Conservation (phyloP, 2,329 filamentous ascomycete genomes). For the Penicillium janthinellum region DNA sequence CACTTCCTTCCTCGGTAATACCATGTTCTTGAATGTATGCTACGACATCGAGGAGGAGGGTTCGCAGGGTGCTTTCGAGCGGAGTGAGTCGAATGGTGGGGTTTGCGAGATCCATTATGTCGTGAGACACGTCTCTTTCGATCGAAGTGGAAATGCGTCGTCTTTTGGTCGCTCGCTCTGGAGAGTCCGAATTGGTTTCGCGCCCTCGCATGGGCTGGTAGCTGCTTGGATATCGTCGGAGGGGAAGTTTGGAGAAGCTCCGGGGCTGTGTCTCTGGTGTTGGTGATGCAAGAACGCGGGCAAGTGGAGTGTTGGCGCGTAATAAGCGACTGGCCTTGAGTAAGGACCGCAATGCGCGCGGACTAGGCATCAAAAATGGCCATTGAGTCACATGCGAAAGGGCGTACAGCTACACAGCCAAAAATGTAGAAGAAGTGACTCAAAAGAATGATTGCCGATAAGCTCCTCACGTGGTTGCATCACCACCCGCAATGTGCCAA, state of each 20-base stretch:
- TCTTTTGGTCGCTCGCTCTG: conserved; percentile 35
- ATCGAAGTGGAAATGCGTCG: conserved; percentile 32
- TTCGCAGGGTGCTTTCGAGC: conserved; percentile 70
- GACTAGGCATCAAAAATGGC: conserved; percentile 26
- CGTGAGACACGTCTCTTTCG: conserved; percentile 23
- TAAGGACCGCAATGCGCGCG: conserved; percentile 18
- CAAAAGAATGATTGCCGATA: conserved; percentile 23
- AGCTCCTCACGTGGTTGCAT: conserved; percentile 32
- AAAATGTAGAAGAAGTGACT: conserved; percentile 11
- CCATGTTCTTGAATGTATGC: conserved; percentile 56
- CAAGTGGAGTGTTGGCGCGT: conserved; percentile 16
- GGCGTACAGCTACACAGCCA: background rate
- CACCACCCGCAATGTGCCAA: conserved; percentile 17
- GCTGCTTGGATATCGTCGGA: conserved; percentile 9
- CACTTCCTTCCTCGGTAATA: conserved; percentile 44
- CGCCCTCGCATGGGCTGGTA: conserved; percentile 33
- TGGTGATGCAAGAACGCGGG: conserved; percentile 17
- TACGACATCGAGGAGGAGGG: conserved; percentile 82
- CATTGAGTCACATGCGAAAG: conserved; percentile 12
- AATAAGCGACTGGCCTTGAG: conserved; percentile 19
- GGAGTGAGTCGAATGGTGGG: conserved; percentile 62
- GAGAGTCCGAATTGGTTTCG: conserved; percentile 18
- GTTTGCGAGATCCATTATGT: conserved; percentile 30
- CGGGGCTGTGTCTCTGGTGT: conserved; percentile 8
- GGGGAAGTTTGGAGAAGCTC: conserved; percentile 16